These are phyloP conservation scores for Xerocomus nothofagi DNA, from an alignment of 1,284 basidiomycete genomes.

Conservation along the genomic window DNA sequence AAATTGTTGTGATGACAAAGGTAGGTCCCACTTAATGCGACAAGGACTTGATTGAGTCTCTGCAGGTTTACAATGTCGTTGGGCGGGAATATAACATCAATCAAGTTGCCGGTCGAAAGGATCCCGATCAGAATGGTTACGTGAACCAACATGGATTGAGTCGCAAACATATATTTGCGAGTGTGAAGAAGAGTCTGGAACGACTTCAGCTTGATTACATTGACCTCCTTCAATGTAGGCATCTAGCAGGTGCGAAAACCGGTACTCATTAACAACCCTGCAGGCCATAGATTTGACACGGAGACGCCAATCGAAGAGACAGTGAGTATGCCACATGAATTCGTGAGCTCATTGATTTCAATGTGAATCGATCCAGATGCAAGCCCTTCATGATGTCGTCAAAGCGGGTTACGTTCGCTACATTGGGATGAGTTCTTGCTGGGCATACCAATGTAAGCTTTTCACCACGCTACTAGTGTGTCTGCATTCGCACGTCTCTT, in stretches of 20 bases:
- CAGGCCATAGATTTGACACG: constrained; percentile 33
- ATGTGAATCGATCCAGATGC: neutral
- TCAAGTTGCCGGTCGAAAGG: constrained; percentile 12
- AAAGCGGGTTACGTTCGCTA: constrained; percentile 55
- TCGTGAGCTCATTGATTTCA: neutral
- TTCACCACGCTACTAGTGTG: too few relatives aligned
- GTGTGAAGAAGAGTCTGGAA: constrained; percentile 63
- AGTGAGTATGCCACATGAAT: constrained; percentile 11
- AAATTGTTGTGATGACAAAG: constrained; percentile 79
- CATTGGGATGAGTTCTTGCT: constrained; percentile 53
- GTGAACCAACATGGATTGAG: constrained; percentile 58
- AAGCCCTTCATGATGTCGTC: constrained; percentile 58
- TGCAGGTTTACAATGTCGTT: constrained; percentile 40
- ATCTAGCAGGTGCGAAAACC: neutral
- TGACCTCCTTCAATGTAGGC: constrained; percentile 61
- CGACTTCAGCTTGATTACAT: constrained; percentile 71
- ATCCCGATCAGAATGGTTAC: constrained; percentile 50
- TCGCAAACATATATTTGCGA: constrained; percentile 74
- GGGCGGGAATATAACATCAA: constrained; percentile 33
- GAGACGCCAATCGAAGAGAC: constrained; percentile 37
- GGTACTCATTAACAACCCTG: neutral
- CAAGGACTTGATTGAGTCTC: neutral
- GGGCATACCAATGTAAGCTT: constrained; percentile 40
- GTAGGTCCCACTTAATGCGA: constrained; percentile 33
- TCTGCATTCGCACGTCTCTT: constrained; percentile 6